Evolutionary conservation across 805 yeast species (phyloP).

Genomic region (Candida ipomoeae): DNA sequence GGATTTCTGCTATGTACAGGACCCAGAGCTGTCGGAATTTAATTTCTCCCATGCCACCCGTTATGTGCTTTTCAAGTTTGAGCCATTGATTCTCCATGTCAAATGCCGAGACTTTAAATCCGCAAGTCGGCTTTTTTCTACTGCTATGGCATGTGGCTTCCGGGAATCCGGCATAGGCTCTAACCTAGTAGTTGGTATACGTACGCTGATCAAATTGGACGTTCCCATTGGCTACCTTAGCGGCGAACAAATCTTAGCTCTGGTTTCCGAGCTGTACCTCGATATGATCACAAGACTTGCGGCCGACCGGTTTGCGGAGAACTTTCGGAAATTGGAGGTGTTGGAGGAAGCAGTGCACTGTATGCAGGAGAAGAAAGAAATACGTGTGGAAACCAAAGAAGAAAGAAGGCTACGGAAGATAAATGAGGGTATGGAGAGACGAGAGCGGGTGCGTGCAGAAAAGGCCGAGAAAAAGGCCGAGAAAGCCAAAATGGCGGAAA

Average conservation of each 20-base stretch:
- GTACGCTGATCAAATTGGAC: constrained; percentile 71
- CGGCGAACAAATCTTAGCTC: constrained; percentile 27
- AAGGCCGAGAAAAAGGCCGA: constrained; percentile 11
- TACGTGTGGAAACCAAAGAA: constrained; percentile 48
- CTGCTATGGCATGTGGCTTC: constrained; percentile 82
- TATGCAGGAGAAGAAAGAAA: constrained; percentile 17
- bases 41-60: constrained; percentile 26
- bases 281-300: constrained; percentile 51
- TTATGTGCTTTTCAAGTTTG: constrained; percentile 70
- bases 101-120: constrained; percentile 59
- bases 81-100: constrained; percentile 81
- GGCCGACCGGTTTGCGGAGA: constrained; percentile 61
- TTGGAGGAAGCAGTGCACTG: constrained; percentile 41
- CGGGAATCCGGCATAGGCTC: constrained; percentile 84
- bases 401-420: constrained; percentile 52
- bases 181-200: constrained; percentile 70
- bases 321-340: constrained; percentile 50
- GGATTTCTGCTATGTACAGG: constrained; percentile 15
- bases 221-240: constrained; percentile 65
- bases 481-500: neutral
- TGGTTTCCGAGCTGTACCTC: constrained; percentile 54
- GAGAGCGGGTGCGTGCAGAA: constrained; percentile 17
- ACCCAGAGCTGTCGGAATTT: neutral
- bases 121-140: constrained; percentile 60
- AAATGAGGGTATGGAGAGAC: constrained; percentile 40